Evolutionary conservation across 2,329 filamentous ascomycete species (phyloP).

Genomic region (Phaeosphaeriaceae sp.): DNA sequence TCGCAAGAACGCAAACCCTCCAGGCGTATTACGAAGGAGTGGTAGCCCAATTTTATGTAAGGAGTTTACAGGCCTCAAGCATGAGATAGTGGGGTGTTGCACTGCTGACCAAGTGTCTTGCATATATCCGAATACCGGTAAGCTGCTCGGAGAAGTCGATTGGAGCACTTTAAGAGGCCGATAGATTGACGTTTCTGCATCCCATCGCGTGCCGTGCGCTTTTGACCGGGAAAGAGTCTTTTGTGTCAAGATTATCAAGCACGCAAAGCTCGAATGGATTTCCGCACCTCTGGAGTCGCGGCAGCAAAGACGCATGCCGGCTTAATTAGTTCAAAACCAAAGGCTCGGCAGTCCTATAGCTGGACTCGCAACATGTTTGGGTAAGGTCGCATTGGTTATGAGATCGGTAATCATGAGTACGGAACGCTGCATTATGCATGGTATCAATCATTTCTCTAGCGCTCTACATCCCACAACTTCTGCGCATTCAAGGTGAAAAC

Average conservation of each 20-base stretch:
- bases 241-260: neutral
- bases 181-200: neutral
- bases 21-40: neutral
- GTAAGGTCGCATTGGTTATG: neutral
- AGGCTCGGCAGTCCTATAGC: neutral
- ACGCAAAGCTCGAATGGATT: neutral
- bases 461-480: slow-evolving; percentile 53
- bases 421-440: neutral
- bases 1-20: neutral
- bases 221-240: neutral
- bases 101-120: neutral
- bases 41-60: neutral
- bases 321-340: neutral
- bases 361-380: neutral
- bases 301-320: neutral
- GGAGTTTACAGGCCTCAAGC: neutral
- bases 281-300: neutral
- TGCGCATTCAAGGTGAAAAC: slow-evolving; percentile 66
- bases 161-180: neutral
- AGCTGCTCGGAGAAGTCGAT: neutral
- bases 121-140: neutral
- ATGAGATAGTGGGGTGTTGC: neutral
- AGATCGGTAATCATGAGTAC: neutral
- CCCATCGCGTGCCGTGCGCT: neutral
- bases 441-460: neutral